These are phyloP conservation scores for Talaromyces borbonicus DNA, from an alignment of 495 filamentous ascomycete species.

Conservation along the genomic window DNA sequence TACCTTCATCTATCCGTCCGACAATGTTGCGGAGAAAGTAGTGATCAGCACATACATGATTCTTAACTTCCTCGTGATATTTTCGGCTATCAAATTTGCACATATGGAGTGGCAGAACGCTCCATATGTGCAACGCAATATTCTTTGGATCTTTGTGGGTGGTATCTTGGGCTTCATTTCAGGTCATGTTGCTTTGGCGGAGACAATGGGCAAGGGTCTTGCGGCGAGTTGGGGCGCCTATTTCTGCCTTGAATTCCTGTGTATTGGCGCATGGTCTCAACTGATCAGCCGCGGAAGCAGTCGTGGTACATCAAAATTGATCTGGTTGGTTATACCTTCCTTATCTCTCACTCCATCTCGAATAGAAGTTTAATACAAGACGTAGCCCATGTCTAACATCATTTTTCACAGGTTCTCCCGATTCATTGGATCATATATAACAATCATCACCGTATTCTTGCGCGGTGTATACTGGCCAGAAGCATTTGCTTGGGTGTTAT, in stretches of 20 bases:
- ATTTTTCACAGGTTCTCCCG: not conserved
- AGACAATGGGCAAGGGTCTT: not conserved
- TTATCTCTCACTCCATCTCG: not conserved
- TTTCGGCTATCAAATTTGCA: slow-evolving; percentile 10
- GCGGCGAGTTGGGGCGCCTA: not conserved
- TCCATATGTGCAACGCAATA: slow-evolving; percentile 8
- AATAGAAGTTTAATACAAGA: not conserved
- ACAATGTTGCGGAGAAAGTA: not conserved
- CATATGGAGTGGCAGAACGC: slow-evolving; percentile 13
- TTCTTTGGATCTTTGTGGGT: slow-evolving; percentile 6
- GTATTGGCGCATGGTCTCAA: not conserved
- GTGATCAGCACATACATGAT: not conserved
- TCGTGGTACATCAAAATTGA: not conserved
- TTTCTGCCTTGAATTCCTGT: not conserved
- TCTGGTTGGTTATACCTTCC: not conserved
- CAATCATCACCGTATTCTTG: not conserved
- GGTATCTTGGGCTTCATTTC: not conserved
- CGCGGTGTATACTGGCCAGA: not conserved
- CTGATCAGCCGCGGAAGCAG: not conserved
- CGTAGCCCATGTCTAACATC: no score
- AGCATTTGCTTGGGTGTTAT: not conserved
- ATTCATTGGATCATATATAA: not conserved
- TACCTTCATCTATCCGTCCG: slow-evolving; percentile 10
- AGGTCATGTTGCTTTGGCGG: not conserved
- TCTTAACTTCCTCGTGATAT: slow-evolving; percentile 11